Evolutionary conservation across 2,329 filamentous ascomycete species (phyloP).

Genomic region (Calonectria hongkongensis): DNA sequence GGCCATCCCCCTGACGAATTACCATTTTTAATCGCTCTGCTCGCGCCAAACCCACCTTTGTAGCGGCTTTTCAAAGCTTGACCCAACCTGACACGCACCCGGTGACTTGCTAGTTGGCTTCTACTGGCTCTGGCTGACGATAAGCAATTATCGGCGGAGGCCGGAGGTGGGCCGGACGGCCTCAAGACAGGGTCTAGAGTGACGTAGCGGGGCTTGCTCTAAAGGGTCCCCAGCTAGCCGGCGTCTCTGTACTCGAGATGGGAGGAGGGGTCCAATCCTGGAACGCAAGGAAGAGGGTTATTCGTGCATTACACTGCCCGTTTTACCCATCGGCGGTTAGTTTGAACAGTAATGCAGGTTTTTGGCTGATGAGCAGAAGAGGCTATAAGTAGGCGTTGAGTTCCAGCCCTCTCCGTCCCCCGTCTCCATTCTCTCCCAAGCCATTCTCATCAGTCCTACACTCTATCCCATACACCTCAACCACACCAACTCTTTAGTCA

Average conservation of each 20-base stretch:
- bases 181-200: conserved; percentile 47
- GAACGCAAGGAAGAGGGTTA: conserved; percentile 6
- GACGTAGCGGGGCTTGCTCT: conserved; percentile 47
- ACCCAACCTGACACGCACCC: conserved; percentile 15
- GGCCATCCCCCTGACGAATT: not conserved
- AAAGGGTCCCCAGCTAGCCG: conserved; percentile 2
- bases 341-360: conserved; percentile 26
- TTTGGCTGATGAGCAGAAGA: conserved; percentile 5
- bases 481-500: conserved; percentile 28
- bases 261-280: conserved; percentile 22
- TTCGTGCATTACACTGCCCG: conserved; percentile 34
- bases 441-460: conserved; percentile 6
- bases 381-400: conserved; percentile 47
- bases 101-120: conserved; percentile 27
- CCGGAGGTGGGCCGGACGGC: conserved; percentile 22
- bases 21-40: conserved; percentile 2
- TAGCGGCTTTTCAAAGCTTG: conserved; percentile 31
- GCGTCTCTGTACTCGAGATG: not conserved
- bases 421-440: not conserved
- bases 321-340: conserved; percentile 27
- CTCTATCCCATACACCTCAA: conserved; percentile 14
- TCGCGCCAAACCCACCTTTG: conserved; percentile 2
- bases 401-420: not conserved
- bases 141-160: conserved; percentile 30
- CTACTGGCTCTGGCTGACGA: conserved; percentile 30